These are phyloP conservation scores for Clonostachys rosea DNA, from an alignment of 2,329 filamentous ascomycete species.

Conservation along the genomic window DNA sequence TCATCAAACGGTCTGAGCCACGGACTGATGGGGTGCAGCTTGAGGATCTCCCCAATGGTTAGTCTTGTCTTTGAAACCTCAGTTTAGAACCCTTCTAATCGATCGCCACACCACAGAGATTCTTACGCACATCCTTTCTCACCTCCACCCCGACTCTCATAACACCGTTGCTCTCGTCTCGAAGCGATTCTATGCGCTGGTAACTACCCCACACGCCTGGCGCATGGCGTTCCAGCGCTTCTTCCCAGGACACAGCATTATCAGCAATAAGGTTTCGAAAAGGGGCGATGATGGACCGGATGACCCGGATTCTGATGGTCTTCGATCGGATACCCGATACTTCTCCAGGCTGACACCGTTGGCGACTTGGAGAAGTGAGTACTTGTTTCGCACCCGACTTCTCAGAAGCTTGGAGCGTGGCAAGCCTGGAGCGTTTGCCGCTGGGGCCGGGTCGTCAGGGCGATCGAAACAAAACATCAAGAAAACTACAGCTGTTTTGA, in stretches of 20 bases:
- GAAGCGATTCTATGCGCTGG: conserved; percentile 77
- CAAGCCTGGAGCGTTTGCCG: conserved; percentile 61
- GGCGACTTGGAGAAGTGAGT: conserved; percentile 96
- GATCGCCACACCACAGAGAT: conserved; percentile 58
- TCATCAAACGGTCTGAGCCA: conserved; percentile 40
- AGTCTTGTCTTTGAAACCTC: conserved; percentile 10
- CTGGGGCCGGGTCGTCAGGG: conserved; percentile 45
- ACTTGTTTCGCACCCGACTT: conserved; percentile 80
- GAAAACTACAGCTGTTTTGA: conserved; percentile 69
- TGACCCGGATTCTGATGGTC: conserved; percentile 41
- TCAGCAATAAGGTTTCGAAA: conserved; percentile 21
- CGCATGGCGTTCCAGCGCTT: conserved; percentile 86
- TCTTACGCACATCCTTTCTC: conserved; percentile 84
- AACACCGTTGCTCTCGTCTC: conserved; percentile 81
- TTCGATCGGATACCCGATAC: conserved; percentile 69
- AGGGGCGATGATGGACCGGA: conserved; percentile 31
- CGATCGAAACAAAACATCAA: conserved; percentile 50
- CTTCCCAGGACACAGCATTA: conserved; percentile 67
- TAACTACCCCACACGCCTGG: conserved; percentile 92
- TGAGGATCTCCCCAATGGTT: conserved; percentile 77
- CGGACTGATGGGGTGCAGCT: conserved; percentile 36
- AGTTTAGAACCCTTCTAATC: conserved; percentile 8
- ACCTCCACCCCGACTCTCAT: conserved; percentile 81
- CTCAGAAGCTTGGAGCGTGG: conserved; percentile 77
- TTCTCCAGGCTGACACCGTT: conserved; percentile 79